Conservation (phyloP, 495 filamentous ascomycete genomes). For the Penicillium steckii region DNA sequence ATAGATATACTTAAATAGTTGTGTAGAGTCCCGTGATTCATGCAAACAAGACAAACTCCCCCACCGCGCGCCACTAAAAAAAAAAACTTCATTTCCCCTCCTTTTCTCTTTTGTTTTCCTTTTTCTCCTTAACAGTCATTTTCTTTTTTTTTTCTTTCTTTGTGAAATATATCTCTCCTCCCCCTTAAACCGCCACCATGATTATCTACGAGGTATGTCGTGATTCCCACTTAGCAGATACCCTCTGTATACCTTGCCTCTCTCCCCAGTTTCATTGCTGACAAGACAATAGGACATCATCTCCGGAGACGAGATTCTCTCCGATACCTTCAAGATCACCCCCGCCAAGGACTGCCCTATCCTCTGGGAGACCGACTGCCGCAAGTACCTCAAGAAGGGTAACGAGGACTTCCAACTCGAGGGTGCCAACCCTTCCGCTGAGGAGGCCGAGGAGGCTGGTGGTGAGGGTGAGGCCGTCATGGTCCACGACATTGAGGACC, state of each 20-base stretch:
- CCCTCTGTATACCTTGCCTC: background rate
- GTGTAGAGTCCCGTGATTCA: slow-evolving; percentile 8
- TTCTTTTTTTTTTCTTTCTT: slow-evolving; percentile 38
- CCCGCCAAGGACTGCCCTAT: slow-evolving; percentile 62
- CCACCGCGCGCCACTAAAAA: slow-evolving; percentile 37
- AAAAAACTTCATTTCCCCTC: slow-evolving; percentile 38
- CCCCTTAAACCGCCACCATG: slow-evolving; percentile 59
- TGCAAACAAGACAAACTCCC: slow-evolving; percentile 29
- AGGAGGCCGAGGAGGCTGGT: slow-evolving; percentile 81
- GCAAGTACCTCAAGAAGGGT: slow-evolving; percentile 74
- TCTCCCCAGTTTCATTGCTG: background rate
- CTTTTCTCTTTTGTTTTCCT: slow-evolving; percentile 37
- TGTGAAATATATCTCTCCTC: slow-evolving; percentile 12
- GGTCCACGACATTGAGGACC: slow-evolving; percentile 94
- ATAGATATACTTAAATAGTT: no score
- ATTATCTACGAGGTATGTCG: slow-evolving; percentile 80
- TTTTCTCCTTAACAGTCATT: slow-evolving; percentile 11
- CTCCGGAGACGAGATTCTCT: slow-evolving; percentile 91
- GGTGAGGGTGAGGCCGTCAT: slow-evolving; percentile 48
- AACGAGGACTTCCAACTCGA: slow-evolving; percentile 79
- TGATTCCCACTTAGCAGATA: background rate
- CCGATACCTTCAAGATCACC: slow-evolving; percentile 82
- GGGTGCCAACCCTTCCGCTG: slow-evolving; percentile 95
- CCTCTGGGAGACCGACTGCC: slow-evolving; percentile 86
- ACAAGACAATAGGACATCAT: slow-evolving; percentile 68